A percentile compares a stretch with the other conserved stretches of the same genome.
Evolutionary conservation across 2,329 filamentous ascomycete species (phyloP).

Genomic region (Verticillium zaregamsianum): DNA sequence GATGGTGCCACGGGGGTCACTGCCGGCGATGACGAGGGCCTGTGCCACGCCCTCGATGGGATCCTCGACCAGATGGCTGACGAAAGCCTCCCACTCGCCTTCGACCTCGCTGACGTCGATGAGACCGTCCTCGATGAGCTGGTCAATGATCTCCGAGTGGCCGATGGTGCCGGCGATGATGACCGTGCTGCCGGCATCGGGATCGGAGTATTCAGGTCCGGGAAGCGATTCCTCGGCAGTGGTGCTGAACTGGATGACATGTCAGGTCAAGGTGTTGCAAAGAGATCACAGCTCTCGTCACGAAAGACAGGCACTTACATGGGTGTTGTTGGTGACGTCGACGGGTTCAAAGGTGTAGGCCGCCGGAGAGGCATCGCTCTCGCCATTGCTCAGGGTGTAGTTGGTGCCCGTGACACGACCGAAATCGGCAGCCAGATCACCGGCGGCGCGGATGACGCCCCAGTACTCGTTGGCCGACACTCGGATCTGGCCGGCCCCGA

Average conservation of each 20-base stretch:
- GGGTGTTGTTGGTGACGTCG: conserved; percentile 41
- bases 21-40: conserved; percentile 65
- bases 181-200: conserved; percentile 40
- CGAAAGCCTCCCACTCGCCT: conserved; percentile 68
- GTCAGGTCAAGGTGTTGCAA: background rate
- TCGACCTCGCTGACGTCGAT: conserved; percentile 53
- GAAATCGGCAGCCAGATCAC: conserved; percentile 65
- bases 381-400: conserved; percentile 52
- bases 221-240: conserved; percentile 35
- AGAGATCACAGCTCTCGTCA: background rate
- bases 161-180: conserved; percentile 68
- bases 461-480: conserved; percentile 59
- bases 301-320: conserved; percentile 25
- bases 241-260: conserved; percentile 32
- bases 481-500: conserved; percentile 43
- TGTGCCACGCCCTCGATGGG: conserved; percentile 52
- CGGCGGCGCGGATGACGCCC: conserved; percentile 63
- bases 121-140: conserved; percentile 48
- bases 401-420: conserved; percentile 66
- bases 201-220: conserved; percentile 39
- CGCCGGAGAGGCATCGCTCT: conserved; percentile 28
- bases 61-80: conserved; percentile 51
- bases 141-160: conserved; percentile 57
- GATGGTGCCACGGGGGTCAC: conserved; percentile 61
- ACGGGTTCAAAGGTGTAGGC: conserved; percentile 38